phyloP scores from a whole-genome alignment of 2,329 filamentous ascomycete genomes.

The Xylaria sp. region DNA sequence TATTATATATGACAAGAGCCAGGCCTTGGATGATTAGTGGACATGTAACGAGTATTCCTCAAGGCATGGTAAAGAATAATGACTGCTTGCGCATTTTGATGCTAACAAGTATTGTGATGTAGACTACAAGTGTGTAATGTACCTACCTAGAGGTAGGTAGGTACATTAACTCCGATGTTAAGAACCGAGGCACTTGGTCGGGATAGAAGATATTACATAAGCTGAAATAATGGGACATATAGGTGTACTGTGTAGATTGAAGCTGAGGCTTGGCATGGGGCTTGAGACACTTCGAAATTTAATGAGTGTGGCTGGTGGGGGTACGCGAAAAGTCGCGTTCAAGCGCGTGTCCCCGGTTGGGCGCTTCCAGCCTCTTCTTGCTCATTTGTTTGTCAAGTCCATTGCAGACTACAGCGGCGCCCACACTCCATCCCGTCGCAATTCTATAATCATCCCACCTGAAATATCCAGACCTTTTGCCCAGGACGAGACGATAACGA shows the following conservation, averaged over 20 bases:
- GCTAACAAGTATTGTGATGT: background rate
- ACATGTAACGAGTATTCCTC: conserved; percentile 8
- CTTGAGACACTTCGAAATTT: conserved; percentile 23
- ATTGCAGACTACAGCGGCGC: conserved; percentile 25
- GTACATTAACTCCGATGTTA: background rate
- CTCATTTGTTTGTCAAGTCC: conserved; percentile 29
- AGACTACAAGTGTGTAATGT: no score
- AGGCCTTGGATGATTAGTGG: background rate
- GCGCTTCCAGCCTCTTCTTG: conserved; percentile 39
- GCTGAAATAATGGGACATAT: no score
- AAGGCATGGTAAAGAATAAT: background rate
- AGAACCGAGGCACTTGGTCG: background rate
- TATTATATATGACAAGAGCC: conserved; percentile 20
- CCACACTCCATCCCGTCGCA: conserved; percentile 43
- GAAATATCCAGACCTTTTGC: conserved; percentile 19
- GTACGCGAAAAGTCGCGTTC: conserved; percentile 47
- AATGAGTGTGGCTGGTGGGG: conserved; percentile 43
- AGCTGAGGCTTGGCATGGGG: background rate
- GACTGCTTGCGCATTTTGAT: conserved; percentile 11
- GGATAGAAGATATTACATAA: no score
- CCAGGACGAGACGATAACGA: conserved; percentile 28
- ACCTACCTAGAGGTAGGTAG: no score
- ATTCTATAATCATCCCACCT: conserved; percentile 39
- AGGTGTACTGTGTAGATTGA: background rate
- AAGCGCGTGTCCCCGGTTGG: conserved; percentile 33